Conservation (phyloP, 345 rosid species). For the Brassica carinata region DNA sequence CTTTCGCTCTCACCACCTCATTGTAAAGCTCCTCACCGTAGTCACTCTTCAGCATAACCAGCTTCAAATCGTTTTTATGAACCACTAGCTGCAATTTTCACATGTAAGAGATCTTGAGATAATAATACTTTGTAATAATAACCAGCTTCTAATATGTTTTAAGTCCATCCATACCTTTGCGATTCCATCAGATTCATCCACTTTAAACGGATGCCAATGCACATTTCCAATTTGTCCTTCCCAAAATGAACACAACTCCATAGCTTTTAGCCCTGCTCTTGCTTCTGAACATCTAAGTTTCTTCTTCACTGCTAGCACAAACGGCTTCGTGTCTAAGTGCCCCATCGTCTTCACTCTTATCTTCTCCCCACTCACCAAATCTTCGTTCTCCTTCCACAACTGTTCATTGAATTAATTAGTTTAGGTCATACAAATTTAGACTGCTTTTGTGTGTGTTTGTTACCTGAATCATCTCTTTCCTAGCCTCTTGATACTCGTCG, state of each 20-base stretch:
- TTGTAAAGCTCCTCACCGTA: constrained; percentile 28
- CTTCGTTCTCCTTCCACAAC: constrained; percentile 41
- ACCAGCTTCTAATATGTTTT: neutral
- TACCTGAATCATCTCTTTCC: constrained; percentile 69
- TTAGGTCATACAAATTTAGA: too few relatives aligned
- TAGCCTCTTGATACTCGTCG: constrained; percentile 67
- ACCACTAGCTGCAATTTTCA: constrained; percentile 27
- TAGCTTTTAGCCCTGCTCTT: constrained; percentile 47
- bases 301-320: constrained; percentile 44
- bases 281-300: constrained; percentile 34
- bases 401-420: neutral
- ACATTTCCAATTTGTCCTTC: constrained; percentile 47
- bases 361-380: neutral
- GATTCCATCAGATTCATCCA: constrained; percentile 32
- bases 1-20: constrained; percentile 29
- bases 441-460: too few relatives aligned
- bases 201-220: constrained; percentile 55
- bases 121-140: neutral
- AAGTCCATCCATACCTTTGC: constrained; percentile 26
- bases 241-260: constrained; percentile 54
- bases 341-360: constrained; percentile 69
- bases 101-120: neutral
- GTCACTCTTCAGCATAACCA: constrained; percentile 16
- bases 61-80: constrained; percentile 29
- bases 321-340: constrained; percentile 48